These are phyloP conservation scores for Xerocomus amazonicus DNA, from an alignment of 1,284 basidiomycete species.

Conservation along the genomic window DNA sequence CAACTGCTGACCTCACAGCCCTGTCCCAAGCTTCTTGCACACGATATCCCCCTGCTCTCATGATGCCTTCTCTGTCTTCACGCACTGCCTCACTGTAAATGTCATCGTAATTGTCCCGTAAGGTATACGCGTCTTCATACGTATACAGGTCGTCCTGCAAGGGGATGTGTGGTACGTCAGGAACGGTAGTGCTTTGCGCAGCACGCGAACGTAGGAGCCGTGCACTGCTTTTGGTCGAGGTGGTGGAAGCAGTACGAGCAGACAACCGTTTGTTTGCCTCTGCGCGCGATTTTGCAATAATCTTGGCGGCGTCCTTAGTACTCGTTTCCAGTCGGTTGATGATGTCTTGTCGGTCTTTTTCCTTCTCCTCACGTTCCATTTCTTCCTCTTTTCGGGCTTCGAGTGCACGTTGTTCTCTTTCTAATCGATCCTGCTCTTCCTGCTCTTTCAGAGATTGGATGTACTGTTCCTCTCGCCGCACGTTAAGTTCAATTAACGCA, in stretches of 20 bases:
- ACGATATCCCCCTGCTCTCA: constrained; percentile 81
- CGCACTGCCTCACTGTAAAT: constrained; percentile 70
- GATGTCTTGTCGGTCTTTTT: constrained; percentile 69
- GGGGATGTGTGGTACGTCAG: constrained; percentile 74
- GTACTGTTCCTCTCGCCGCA: constrained; percentile 74
- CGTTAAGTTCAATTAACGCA: constrained; percentile 73
- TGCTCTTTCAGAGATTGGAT: constrained; percentile 66
- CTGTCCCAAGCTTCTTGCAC: constrained; percentile 85
- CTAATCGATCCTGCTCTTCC: constrained; percentile 68
- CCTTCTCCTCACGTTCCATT: constrained; percentile 72
- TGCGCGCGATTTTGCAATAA: constrained; percentile 67
- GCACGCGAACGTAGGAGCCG: constrained; percentile 55
- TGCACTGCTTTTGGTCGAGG: constrained; percentile 46
- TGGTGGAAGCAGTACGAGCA: constrained; percentile 48
- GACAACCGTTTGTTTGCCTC: constrained; percentile 57
- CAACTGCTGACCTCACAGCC: constrained; percentile 73
- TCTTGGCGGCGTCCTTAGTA: constrained; percentile 62
- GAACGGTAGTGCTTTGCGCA: constrained; percentile 54
- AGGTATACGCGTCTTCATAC: constrained; percentile 63
- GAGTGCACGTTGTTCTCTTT: constrained; percentile 68
- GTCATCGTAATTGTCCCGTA: constrained; percentile 63
- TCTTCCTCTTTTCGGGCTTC: constrained; percentile 69
- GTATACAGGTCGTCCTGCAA: constrained; percentile 72
- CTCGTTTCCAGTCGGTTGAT: constrained; percentile 78
- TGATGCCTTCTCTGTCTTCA: constrained; percentile 74